A percentile compares a stretch with the other conserved stretches of the same genome.
Conservation (phyloP, 2,329 filamentous ascomycete genomes). For the Botrytis fragariae region DNA sequence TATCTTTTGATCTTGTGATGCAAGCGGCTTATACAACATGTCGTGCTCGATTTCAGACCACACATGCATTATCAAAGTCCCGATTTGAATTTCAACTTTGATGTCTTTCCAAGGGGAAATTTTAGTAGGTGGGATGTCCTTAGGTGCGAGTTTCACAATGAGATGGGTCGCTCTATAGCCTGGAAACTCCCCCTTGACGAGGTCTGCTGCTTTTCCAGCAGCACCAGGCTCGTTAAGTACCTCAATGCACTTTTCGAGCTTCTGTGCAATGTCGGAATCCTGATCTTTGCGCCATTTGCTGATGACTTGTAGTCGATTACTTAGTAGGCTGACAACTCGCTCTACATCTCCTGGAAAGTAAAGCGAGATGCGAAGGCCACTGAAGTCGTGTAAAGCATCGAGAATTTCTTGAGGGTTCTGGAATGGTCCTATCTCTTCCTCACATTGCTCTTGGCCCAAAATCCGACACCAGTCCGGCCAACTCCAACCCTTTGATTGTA, state of each 20-base stretch:
- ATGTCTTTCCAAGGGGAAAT: neutral
- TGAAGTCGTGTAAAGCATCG: neutral
- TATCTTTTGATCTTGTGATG: neutral
- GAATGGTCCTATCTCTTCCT: neutral
- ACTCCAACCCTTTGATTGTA: neutral
- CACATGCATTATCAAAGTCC: neutral
- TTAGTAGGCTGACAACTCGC: neutral
- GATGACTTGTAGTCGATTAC: neutral
- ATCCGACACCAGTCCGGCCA: neutral
- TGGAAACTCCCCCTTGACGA: neutral
- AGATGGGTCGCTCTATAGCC: neutral
- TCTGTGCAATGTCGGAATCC: neutral
- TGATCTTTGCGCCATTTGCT: neutral
- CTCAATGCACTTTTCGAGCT: neutral
- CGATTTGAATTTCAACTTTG: neutral
- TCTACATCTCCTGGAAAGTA: conserved; percentile 3
- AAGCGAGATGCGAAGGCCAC: neutral
- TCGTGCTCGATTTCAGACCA: neutral
- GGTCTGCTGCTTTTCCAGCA: neutral
- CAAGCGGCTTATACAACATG: neutral
- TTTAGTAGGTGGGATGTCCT: neutral
- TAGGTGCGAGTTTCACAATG: neutral
- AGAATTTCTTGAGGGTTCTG: neutral
- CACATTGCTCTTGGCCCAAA: neutral
- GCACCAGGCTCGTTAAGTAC: neutral